Base-by-base conservation (phyloP, 805 yeast genomes). In the Yamadazyma scolyti region DNA sequence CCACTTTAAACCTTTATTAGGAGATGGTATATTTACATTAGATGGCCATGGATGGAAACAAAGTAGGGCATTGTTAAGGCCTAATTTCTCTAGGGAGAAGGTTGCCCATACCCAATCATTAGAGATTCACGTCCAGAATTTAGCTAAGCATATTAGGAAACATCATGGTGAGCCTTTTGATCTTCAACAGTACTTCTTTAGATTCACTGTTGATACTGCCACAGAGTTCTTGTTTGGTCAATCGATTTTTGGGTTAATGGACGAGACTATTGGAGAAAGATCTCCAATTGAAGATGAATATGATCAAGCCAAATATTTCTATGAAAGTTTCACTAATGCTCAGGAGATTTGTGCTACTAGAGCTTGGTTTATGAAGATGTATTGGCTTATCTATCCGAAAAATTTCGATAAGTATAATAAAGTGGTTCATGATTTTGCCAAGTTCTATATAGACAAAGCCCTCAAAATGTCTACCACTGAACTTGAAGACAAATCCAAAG, bases 171-270 rank as follows among this genome's bases (percentile, higher is more conserved):
- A 36, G 18, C 33, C 47, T 3, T 47, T 58, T 36, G 61, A 58
- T 34, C 40, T 57, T 25, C 65, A 58, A 31, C 56, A 54, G 10
- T 46, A 47, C 20, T 55, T 58, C 37, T 55, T 47, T 39, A 40
- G 47, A 20, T 50, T 54, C 19, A 61, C 67, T 6, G 52, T 61
- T 23, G 68, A 61, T 37, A 52, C 62, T 18, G 48, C 67, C 8
- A 51, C 65, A 7, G 67, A 61, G 40, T 60, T 61, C 40, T 48
- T 61, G 29, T 58, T 61, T 44, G 68, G 68, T 16, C 59, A 56
- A 29, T 48, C 60, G 3, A 45, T 52, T 11, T 49, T 41, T 31
- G 46, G 57, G n/a, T 50, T 58, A 15, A 42, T 39, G 21, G 61
- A 56, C 36, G 50, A 29, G 8, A 30, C 50, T 6, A 46, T 61